Evolutionary conservation across 2,329 filamentous ascomycete species (phyloP), one percentile per base, ranked within the genome.

Genomic region (Pseudogymnoascus sp.): DNA sequence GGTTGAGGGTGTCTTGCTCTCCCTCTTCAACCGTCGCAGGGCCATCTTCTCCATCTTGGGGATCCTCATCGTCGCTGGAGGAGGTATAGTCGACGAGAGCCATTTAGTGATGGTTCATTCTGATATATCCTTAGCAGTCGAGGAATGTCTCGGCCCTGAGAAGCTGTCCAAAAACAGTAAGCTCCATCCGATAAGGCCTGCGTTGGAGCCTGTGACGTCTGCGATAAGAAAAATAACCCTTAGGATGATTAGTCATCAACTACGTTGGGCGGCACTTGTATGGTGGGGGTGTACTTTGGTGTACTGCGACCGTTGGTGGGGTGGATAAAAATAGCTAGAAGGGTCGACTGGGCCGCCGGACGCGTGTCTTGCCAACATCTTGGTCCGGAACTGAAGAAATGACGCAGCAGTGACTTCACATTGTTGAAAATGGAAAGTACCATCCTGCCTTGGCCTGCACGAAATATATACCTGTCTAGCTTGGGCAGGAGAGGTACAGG

Each of bases 81-180:
- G 80, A 80, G 14, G 83, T 80, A 71, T 91, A 91, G 67, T 84
- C 79, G 65, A 90, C 86, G 34, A 90, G 77, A 61, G 78, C 75
- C 85, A 88, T 87, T 58, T 22, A 32, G 22, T 25, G 32, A 60
- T 58, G 57, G 57, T 22, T 58, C 57, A 50, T 50, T 50, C 25
- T 50, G 43, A 50, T 50, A 50, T 50, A 50, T 50, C 8, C 43
- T 0, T 18, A 16, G 3, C 30, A 50, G 9, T 50, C 25, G 43
- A 25, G 12, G 47, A 54, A 54, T 54, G 47, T 54, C 47, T 54
- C 25, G 47, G 47, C 47, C 47, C 28, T 32, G 30, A 8, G 47
- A 14, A 54, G 47, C 47, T 32, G 47, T 54, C 47, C 28, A 54
- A 54, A 32, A 54, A 32, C 47, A 54, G 47, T 54, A 54, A 54